Base-by-base conservation (phyloP, 1,284 basidiomycete species). In the Irpex lacteus region DNA sequence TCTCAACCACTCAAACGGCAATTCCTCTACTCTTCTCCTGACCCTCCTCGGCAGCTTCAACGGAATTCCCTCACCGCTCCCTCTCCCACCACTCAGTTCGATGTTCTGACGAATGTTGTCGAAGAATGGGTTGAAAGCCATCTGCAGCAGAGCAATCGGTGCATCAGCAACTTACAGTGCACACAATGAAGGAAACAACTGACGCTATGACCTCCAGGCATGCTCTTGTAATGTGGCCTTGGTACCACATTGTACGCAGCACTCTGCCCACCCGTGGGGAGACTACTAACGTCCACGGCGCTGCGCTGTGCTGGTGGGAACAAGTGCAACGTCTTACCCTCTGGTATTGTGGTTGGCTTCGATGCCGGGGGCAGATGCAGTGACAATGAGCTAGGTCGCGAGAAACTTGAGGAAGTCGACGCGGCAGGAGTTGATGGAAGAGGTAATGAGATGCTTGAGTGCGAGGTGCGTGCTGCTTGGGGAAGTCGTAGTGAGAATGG, bases 61-160 rank as follows among this genome's bases (percentile, higher is more conserved):
- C 5, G 94, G 85, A 59, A 95, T 94, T 60, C 91, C 88, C 72
- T 95, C 89, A 0, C 88, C 62, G 11, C 65, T 18, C 3, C 64
- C 60, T 2, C 66, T 60, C 13, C 65, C 44, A 7, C 94, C 94
- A 61, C 94, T 87, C 40, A 98, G 85, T 78, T 99, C 97, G 15
- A 91, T 77, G 72, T 98, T 98, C 76, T 99, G 97, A 37, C 97
- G 91, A 70, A 99, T 94, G 71, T 94, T 92, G 78, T 99, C 96
- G 70, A 96, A 96, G 78, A 96, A 96, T 3, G 94, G 94, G 73
- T 95, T 96, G 60, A 82, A 87, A 2, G 89, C 85, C 54, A 75
- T 72, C 72, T 73, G 15, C 15, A 44, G 37, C 19, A 47, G 37
- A 59, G 9, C 40, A 59, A 36, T 26, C 26, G 26, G 26, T 38